Base-by-base conservation (phyloP, 129 eudicot species). In the Saposhnikovia divaricata region DNA sequence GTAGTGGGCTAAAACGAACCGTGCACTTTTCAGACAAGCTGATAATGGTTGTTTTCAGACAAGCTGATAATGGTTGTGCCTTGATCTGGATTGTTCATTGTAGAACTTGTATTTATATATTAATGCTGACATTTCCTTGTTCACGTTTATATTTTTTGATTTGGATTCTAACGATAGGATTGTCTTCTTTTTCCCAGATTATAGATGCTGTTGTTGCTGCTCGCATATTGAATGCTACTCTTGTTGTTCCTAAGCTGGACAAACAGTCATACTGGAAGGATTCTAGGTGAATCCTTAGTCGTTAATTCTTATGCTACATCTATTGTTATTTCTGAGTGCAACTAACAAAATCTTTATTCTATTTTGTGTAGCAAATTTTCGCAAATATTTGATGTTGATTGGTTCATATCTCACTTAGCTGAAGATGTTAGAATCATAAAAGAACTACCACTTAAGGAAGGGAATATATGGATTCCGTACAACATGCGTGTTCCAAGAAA, bases 131-230 rank as follows among this genome's bases (percentile, higher is more conserved):
- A 61, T 61, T 61, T n/a, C 74, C 10, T 28, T 12, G 40, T 69
- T 38, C 23, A 61, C 21, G 37, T 25, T 43, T 46, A 15, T 16
- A 27, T 16, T 11, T 31, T 27, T 78, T 18, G 44, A 61, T 31
- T 46, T 44, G 6, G 4, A 43, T 27, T 51, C 3, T 25, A 28
- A 44, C 27, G 63, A 19, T 0, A 27, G 65, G 34, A 15, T 42
- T 65, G 46, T 59, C 10, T 9, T 10, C 66, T 12, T 57, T 63
- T 31, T 73, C 61, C 83, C 92, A 95, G 98, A 95, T 95, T 59
- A 90, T 88, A 46, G 98, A 95, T 90, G 91, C 96, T 82, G 98
- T 95, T 82, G 97, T 95, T 83, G 98, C 98, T 80, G 98, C 98
- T 72, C 96, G 95, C 48, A 90, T 95, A 76, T 75, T 95, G 90